Evolutionary conservation across 495 filamentous ascomycete genomes (phyloP), one percentile per base, ranked within the genome.

Genomic region (Cercophora samala): DNA sequence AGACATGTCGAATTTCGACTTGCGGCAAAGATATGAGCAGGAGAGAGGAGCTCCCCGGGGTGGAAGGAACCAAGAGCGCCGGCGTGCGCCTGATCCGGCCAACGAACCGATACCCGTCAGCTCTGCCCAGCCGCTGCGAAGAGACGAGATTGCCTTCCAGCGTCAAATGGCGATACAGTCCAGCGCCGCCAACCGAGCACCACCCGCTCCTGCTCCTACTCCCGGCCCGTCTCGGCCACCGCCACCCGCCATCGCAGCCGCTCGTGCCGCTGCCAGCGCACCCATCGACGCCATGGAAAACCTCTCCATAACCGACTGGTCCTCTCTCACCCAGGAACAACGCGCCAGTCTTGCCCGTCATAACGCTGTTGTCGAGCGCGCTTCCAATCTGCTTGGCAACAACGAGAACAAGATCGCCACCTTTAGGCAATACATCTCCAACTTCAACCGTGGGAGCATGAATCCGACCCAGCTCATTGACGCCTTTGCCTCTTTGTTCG

Each of bases 81-180:
- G 81, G 26, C 79, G 84, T 51, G 83, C 80, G 17, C 78, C 83
- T 24, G 85, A 87, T 67, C 81, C 82, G 5, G 95, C 94, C 74
- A 82, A 91, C 1, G 93, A 97, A 64, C 80, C 91, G 24, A 74
- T 93, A 18, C 92, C 93, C 9, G 78, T 83, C 8, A 92, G 91
- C 29, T 91, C 90, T 53, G 92, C 91, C 0, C 93, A 95, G 65
- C 91, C 93, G 11, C 75, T 97, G 77, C 82, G 88, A 67, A 80
- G 95, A 78, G 95, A 93, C 69, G 91, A 99, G 75, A 79, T 97
- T 26, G 96, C 96, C 37, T 97, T 93, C 73, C 93, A 97, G 71
- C 84, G 96, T 55, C 92, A 96, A 67, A 88, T 96, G 86, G 94
- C 93, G 3, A 90, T 99, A 22, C 73, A 66, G 4, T 58, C 64